phyloP scores from a whole-genome alignment of 805 yeast species.

The Priceomyces fermenticarens region DNA sequence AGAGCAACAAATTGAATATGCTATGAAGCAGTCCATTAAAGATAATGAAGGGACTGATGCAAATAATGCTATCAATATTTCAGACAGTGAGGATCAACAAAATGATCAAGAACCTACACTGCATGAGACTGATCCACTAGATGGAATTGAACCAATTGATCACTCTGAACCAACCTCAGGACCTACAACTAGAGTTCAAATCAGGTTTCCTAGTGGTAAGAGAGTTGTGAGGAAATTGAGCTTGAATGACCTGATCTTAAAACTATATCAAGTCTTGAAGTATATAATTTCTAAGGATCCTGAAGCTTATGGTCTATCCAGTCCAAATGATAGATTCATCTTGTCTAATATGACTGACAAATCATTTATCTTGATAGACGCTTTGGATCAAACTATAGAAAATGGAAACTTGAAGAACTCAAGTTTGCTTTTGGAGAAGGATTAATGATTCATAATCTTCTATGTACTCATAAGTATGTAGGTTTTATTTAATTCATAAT shows the following conservation, averaged over 20 bases:
- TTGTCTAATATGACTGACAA: conserved; percentile 33
- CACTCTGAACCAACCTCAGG: conserved; percentile 67
- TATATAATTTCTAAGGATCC: conserved; percentile 46
- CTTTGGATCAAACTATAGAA: conserved; percentile 55
- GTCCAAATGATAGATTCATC: conserved; percentile 23
- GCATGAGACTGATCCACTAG: conserved; percentile 40
- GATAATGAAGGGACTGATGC: conserved; percentile 25
- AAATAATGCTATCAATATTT: conserved; percentile 23
- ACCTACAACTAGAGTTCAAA: conserved; percentile 69
- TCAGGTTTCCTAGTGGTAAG: conserved; percentile 80
- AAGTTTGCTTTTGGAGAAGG: conserved; percentile 64
- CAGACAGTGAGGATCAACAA: conserved; percentile 16
- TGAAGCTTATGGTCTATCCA: conserved; percentile 50
- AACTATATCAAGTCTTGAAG: conserved; percentile 67
- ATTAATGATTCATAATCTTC: conserved; percentile 8
- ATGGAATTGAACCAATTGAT: conserved; percentile 45
- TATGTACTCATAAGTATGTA: conserved; percentile 1
- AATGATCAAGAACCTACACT: conserved; percentile 1
- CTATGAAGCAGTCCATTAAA: conserved; percentile 61
- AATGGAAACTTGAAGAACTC: conserved; percentile 83
- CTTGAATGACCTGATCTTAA: conserved; percentile 52
- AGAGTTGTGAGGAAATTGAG: conserved; percentile 61
- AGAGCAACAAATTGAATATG: conserved; percentile 79
- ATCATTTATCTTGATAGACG: conserved; percentile 54
- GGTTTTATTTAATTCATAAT: conserved; percentile 1